Evolutionary conservation across 192 early-diverging fungal species (phyloP).

Genomic region (Mortierella alpina): DNA sequence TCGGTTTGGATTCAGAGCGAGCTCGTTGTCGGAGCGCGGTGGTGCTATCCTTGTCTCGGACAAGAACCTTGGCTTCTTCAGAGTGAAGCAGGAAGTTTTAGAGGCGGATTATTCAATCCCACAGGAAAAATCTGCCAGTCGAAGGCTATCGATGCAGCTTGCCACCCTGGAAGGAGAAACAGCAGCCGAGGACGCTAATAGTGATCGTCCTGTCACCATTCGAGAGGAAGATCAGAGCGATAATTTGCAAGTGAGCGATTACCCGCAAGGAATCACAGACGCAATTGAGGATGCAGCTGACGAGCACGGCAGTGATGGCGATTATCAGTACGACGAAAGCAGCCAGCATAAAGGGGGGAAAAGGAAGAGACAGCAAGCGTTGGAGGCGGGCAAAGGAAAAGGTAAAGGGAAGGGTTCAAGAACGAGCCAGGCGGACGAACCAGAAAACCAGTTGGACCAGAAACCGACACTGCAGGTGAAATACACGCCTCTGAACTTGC

Average conservation of each 20-base stretch:
- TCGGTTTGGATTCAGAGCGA: constrained; percentile 31
- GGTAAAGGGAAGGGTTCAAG: constrained; percentile 7
- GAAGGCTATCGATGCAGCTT: constrained; percentile 7
- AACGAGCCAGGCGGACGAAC: neutral
- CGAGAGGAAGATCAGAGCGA: constrained; percentile 43
- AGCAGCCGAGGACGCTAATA: neutral
- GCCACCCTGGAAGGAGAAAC: constrained; percentile 13
- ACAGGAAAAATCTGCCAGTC: neutral
- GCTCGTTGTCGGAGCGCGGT: constrained; percentile 28
- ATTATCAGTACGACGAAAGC: constrained; percentile 1
- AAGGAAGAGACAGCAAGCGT: constrained; percentile 6
- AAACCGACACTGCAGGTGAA: constrained; percentile 40
- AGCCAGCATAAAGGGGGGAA: neutral
- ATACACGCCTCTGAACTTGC: constrained; percentile 12
- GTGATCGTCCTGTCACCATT: neutral
- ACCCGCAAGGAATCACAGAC: neutral
- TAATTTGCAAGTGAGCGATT: constrained; percentile 29
- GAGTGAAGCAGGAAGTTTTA: constrained; percentile 23
- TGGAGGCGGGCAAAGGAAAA: neutral
- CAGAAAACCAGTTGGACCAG: constrained; percentile 13
- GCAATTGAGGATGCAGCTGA: neutral
- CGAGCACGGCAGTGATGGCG: neutral
- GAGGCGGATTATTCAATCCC: neutral
- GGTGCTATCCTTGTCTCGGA: constrained; percentile 26
- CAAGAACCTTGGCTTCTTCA: constrained; percentile 36